phyloP scores from a whole-genome alignment of 2,329 filamentous ascomycete genomes.

The Phaeosphaeria sp. region DNA sequence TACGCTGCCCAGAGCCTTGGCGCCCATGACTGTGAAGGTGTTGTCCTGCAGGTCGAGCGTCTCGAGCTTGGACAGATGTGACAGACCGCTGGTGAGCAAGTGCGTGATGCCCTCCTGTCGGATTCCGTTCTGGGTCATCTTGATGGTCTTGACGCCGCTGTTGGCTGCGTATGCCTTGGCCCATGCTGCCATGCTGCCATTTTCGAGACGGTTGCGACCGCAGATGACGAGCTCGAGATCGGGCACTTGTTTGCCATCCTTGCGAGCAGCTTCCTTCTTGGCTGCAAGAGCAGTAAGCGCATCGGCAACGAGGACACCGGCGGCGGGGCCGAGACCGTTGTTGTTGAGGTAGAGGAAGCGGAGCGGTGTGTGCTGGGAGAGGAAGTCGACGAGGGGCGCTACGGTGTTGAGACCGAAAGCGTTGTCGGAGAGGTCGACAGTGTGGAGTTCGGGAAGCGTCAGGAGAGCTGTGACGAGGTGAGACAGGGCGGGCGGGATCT shows the following conservation, averaged over 20 bases:
- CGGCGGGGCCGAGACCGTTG: constrained; percentile 92
- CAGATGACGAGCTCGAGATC: constrained; percentile 96
- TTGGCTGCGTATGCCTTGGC: constrained; percentile 86
- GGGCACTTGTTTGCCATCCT: constrained; percentile 74
- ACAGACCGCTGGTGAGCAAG: constrained; percentile 79
- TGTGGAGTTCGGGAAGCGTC: constrained; percentile 84
- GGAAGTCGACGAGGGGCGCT: constrained; percentile 89
- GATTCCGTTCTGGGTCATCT: constrained; percentile 99
- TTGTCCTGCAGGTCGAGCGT: constrained; percentile 95
- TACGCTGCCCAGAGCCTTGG: constrained; percentile 77
- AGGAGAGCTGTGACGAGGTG: constrained; percentile 85
- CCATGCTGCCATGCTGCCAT: constrained; percentile 96
- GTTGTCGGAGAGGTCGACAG: constrained; percentile 96
- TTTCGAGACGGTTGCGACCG: constrained; percentile 93
- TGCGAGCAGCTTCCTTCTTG: constrained; percentile 81
- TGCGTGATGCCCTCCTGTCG: constrained; percentile 88
- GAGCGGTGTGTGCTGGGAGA: constrained; percentile 85
- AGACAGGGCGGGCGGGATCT: constrained; percentile 90
- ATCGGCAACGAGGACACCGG: constrained; percentile 87
- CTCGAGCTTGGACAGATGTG: constrained; percentile 71
- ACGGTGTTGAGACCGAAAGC: constrained; percentile 96
- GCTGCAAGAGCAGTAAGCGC: constrained; percentile 82
- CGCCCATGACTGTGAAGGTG: constrained; percentile 86
- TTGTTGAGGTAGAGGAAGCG: constrained; percentile 97
- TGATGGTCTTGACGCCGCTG: constrained; percentile 79